Conservation (phyloP, 2,329 filamentous ascomycete species). For the Ophiocordyceps sinensis region DNA sequence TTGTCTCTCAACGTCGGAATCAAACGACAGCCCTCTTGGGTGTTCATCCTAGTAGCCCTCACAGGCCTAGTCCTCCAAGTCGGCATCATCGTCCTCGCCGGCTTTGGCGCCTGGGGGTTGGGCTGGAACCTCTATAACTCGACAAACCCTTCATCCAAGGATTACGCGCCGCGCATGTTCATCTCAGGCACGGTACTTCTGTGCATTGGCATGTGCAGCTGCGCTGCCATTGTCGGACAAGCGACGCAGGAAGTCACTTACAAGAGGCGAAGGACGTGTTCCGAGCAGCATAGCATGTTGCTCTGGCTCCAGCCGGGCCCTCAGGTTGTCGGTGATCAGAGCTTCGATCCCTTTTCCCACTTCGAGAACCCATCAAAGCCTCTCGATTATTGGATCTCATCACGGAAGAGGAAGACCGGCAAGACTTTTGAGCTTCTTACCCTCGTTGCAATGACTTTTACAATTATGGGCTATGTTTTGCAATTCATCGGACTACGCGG, state of each 20-base stretch:
- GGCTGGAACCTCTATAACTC: slow-evolving; percentile 2
- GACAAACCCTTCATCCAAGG: not conserved
- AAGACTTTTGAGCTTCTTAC: slow-evolving; percentile 1
- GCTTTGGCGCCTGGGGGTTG: slow-evolving; percentile 5
- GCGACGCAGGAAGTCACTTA: slow-evolving; percentile 6
- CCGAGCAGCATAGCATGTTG: not conserved
- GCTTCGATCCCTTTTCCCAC: slow-evolving; percentile 9
- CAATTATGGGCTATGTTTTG: slow-evolving; percentile 5
- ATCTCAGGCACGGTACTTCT: slow-evolving; percentile 7
- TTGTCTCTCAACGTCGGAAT: slow-evolving; percentile 6
- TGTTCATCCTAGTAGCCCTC: slow-evolving; percentile 3
- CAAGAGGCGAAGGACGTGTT: not conserved
- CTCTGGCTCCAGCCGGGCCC: slow-evolving; percentile 10
- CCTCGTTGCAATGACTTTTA: slow-evolving; percentile 1
- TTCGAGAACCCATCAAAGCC: slow-evolving; percentile 2
- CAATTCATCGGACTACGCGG: slow-evolving; percentile 11
- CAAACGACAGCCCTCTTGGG: slow-evolving; percentile 2
- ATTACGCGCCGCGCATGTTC: slow-evolving; percentile 8
- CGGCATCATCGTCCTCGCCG: slow-evolving; percentile 6
- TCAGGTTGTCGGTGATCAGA: slow-evolving; percentile 10
- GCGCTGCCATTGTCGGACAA: slow-evolving; percentile 8
- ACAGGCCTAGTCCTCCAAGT: slow-evolving; percentile 5
- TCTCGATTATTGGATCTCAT: slow-evolving; percentile 4
- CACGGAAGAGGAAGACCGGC: not conserved
- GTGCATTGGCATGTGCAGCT: slow-evolving; percentile 8